These are phyloP conservation scores for Pythium phragmiticola DNA, from an alignment of 352 stramenopile genomes.

Conservation along the genomic window DNA sequence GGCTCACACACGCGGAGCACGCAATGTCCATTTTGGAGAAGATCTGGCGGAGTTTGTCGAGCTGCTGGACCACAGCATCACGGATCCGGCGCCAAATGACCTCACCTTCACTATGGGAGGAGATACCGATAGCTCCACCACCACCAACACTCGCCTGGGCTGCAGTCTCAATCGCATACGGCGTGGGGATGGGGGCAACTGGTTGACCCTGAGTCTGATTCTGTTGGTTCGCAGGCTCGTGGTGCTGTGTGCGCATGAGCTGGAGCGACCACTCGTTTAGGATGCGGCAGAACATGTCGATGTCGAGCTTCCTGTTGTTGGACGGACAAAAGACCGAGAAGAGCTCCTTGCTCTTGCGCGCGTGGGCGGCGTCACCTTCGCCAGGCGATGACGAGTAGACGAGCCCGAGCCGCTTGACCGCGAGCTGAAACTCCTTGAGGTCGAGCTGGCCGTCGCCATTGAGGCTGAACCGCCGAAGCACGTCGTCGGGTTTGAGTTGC, in stretches of 20 bases:
- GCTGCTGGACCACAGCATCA: constrained; percentile 43
- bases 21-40: constrained; percentile 82
- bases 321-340: constrained; percentile 73
- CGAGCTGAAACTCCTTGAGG: constrained; percentile 71
- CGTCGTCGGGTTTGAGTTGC: constrained; percentile 64
- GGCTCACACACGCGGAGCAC: constrained; percentile 56
- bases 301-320: constrained; percentile 67
- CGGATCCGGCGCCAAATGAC: constrained; percentile 56
- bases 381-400: constrained; percentile 18
- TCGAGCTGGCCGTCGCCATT: constrained; percentile 76
- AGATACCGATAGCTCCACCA: not conserved
- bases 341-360: constrained; percentile 37
- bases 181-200: constrained; percentile 34
- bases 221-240: not conserved
- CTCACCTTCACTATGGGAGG: constrained; percentile 38
- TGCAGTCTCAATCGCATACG: constrained; percentile 36
- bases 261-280: constrained; percentile 78
- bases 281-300: constrained; percentile 79
- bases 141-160: constrained; percentile 24
- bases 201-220: not conserved
- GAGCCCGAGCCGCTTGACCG: constrained; percentile 70
- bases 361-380: not conserved
- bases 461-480: constrained; percentile 69
- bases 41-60: constrained; percentile 72
- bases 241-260: constrained; percentile 47